Conservation (phyloP, 139 green algal genomes). For the Pleodorina starrii region DNA sequence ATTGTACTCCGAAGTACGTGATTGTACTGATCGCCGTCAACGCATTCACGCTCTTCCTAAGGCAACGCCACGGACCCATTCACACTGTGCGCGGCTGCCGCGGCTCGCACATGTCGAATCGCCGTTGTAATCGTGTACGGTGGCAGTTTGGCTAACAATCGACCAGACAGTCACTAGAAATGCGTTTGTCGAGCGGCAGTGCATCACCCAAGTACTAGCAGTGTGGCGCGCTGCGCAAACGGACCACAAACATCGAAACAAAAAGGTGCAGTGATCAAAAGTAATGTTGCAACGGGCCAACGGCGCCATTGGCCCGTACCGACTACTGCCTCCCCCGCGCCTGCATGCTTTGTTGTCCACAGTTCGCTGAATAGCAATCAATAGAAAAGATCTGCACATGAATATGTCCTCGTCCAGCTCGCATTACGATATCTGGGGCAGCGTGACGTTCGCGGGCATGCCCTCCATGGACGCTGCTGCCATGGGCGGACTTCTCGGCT, state of each 20-base stretch:
- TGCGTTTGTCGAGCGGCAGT: neutral
- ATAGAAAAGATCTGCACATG: neutral
- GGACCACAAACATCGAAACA: neutral
- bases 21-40: no score
- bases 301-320: neutral
- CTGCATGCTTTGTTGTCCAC: neutral
- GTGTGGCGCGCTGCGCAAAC: neutral
- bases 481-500: neutral
- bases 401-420: neutral
- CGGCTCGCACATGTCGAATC: neutral
- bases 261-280: neutral
- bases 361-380: neutral
- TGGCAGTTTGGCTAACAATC: slow-evolving; percentile 27
- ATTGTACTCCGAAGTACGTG: no score
- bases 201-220: no score
- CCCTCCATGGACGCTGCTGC: neutral
- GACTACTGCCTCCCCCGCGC: neutral
- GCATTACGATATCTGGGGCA: slow-evolving; percentile 33
- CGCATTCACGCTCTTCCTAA: no score
- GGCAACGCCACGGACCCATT: no score
- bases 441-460: neutral
- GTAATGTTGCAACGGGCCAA: neutral
- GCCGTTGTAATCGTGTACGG: neutral
- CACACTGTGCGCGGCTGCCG: no score
- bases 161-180: neutral